phyloP scores from a whole-genome alignment of 768 basidiomycete species.

The Lanmaoa pseudosensibilis region DNA sequence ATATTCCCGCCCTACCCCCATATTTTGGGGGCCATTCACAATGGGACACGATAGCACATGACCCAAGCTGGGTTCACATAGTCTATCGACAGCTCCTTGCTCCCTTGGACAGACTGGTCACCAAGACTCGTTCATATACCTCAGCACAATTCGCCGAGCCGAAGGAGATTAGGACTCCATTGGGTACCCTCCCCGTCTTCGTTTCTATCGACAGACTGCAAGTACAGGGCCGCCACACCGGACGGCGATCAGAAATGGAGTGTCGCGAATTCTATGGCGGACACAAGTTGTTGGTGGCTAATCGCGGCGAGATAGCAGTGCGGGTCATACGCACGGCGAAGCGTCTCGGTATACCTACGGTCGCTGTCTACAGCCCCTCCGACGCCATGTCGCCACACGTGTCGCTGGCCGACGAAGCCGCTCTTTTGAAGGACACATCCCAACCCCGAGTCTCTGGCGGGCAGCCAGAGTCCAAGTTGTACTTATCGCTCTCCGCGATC shows the following conservation, averaged over 20 bases:
- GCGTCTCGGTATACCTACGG: conserved; percentile 48
- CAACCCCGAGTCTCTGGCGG: not conserved
- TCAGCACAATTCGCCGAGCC: too few relatives aligned
- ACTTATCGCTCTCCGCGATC: conserved; percentile 41
- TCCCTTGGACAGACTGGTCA: too few relatives aligned
- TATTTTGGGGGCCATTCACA: not conserved
- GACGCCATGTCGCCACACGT: conserved; percentile 63
- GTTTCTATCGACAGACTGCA: not conserved
- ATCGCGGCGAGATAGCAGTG: conserved; percentile 72
- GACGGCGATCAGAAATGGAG: conserved; percentile 4
- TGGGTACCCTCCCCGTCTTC: not conserved
- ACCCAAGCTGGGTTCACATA: not conserved
- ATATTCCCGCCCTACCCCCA: not conserved
- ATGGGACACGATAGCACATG: not conserved
- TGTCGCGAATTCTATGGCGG: conserved; percentile 16
- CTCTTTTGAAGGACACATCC: conserved; percentile 33
- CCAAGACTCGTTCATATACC: not conserved
- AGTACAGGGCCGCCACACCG: not conserved
- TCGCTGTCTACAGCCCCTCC: conserved; percentile 59
- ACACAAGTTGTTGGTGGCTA: conserved; percentile 64
- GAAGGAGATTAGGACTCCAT: not conserved
- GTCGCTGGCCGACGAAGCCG: conserved; percentile 50
- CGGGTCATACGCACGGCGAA: conserved; percentile 60
- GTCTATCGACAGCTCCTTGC: too few relatives aligned
- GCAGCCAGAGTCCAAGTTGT: conserved; percentile 45